phyloP scores from a whole-genome alignment of 805 yeast genomes.

The Candida vartiovaarae region DNA sequence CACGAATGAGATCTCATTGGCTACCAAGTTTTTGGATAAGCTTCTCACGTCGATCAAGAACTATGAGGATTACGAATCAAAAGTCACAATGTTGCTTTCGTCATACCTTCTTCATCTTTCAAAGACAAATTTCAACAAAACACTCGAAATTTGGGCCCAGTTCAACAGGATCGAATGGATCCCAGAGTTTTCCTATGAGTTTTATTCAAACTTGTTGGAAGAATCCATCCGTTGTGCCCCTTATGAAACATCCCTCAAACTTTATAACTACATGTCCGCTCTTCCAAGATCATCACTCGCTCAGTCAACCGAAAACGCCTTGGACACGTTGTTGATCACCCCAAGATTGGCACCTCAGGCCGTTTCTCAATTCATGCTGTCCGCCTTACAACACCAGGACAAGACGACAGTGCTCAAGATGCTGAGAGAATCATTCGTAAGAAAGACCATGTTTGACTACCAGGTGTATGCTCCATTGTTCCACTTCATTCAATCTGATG shows the following conservation, averaged over 20 bases:
- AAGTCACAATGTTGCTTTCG: conserved; percentile 36
- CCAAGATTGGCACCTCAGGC: conserved; percentile 13
- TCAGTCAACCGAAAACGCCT: neutral
- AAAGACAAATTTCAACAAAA: conserved; percentile 26
- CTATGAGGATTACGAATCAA: conserved; percentile 25
- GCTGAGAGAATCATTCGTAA: conserved; percentile 33
- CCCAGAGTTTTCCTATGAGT: conserved; percentile 34
- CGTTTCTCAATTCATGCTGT: conserved; percentile 12
- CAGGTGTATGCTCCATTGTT: conserved; percentile 28
- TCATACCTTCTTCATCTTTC: conserved; percentile 35
- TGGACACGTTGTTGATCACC: conserved; percentile 9
- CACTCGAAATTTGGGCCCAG: conserved; percentile 30
- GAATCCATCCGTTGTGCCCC: conserved; percentile 23
- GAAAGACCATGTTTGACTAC: conserved; percentile 25
- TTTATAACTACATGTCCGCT: conserved; percentile 33
- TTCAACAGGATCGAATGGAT: conserved; percentile 33
- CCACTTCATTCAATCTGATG: conserved; percentile 26
- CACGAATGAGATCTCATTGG: conserved; percentile 41
- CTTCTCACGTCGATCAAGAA: conserved; percentile 39
- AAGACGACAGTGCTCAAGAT: conserved; percentile 29
- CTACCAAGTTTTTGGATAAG: conserved; percentile 51
- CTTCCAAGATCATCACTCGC: conserved; percentile 20
- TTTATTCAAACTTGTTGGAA: conserved; percentile 28
- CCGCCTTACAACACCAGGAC: conserved; percentile 16
- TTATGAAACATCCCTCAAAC: conserved; percentile 26